These are phyloP conservation scores for Calendula officinalis DNA, from an alignment of 129 eudicot species.

Conservation along the genomic window DNA sequence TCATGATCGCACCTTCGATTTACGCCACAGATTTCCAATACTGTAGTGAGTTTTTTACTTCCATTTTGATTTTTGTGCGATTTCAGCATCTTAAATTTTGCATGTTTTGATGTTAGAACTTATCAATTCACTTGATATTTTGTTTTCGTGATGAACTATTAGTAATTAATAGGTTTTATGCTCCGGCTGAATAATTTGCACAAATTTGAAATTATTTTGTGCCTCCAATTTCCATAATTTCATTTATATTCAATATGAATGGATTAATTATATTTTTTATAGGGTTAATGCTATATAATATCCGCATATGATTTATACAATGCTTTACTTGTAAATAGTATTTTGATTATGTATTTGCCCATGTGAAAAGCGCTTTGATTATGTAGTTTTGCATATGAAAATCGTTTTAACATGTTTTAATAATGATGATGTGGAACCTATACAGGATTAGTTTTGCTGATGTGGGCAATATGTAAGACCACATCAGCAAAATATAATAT, in stretches of 20 bases:
- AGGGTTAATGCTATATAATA: too few species aligned
- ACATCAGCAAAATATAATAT: background rate
- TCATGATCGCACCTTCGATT: slow-evolving; percentile 19
- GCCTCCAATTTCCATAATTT: background rate
- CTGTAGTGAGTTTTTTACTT: slow-evolving; percentile 30
- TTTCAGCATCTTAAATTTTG: background rate
- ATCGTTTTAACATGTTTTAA: too few species aligned
- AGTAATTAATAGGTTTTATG: background rate
- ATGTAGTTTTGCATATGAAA: too few species aligned
- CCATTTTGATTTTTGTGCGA: background rate
- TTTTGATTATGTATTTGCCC: too few species aligned
- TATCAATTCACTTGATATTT: slow-evolving; percentile 10
- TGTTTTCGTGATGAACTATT: background rate
- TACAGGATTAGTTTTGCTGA: background rate
- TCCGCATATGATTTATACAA: too few species aligned
- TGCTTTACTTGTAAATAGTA: too few species aligned
- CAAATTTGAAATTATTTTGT: background rate
- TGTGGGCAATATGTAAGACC: background rate
- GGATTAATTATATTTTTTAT: too few species aligned
- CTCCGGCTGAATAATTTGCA: slow-evolving; percentile 5
- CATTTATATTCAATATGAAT: too few species aligned
- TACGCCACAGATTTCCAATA: slow-evolving; percentile 33
- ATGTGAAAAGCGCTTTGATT: too few species aligned
- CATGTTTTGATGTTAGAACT: slow-evolving; percentile 4
- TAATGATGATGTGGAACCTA: too few species aligned